Percentiles rank a stretch among this genome's conserved stretches.
Evolutionary conservation across 805 yeast genomes (phyloP).

Genomic region (Lipomyces oligophaga): DNA sequence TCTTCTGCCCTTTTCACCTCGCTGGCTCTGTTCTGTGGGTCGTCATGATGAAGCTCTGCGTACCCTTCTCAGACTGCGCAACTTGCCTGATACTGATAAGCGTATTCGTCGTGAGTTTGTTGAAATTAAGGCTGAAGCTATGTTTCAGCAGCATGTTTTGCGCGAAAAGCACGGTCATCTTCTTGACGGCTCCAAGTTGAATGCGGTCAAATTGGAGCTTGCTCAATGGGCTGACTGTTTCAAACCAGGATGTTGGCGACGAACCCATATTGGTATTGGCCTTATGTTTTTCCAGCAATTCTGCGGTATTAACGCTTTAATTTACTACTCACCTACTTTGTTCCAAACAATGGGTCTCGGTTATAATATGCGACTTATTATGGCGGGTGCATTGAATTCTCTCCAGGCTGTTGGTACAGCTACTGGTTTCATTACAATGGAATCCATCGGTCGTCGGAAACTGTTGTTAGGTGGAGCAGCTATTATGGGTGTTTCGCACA

Average conservation of each 20-base stretch:
- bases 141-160: conserved; percentile 27
- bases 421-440: conserved; percentile 58
- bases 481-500: conserved; percentile 24
- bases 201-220: no score
- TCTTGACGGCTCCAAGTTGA: no score
- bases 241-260: conserved; percentile 46
- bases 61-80: conserved; percentile 29
- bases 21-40: conserved; percentile 41
- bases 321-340: conserved; percentile 63
- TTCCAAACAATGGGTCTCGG: conserved; percentile 42
- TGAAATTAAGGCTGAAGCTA: conserved; percentile 30
- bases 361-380: conserved; percentile 46
- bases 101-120: conserved; percentile 6
- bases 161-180: no score
- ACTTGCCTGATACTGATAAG: conserved; percentile 25
- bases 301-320: conserved; percentile 64
- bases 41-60: conserved; percentile 32
- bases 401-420: conserved; percentile 53
- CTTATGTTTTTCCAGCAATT: conserved; percentile 56
- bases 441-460: conserved; percentile 61
- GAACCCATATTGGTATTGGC: conserved; percentile 51
- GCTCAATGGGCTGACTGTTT: conserved; percentile 52
- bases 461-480: conserved; percentile 32
- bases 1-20: conserved; percentile 51
- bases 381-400: conserved; percentile 59